Percentiles rank a stretch among this genome's conserved stretches.
phyloP scores from a whole-genome alignment of 2,329 filamentous ascomycete species.

The Fusarium domesticum region DNA sequence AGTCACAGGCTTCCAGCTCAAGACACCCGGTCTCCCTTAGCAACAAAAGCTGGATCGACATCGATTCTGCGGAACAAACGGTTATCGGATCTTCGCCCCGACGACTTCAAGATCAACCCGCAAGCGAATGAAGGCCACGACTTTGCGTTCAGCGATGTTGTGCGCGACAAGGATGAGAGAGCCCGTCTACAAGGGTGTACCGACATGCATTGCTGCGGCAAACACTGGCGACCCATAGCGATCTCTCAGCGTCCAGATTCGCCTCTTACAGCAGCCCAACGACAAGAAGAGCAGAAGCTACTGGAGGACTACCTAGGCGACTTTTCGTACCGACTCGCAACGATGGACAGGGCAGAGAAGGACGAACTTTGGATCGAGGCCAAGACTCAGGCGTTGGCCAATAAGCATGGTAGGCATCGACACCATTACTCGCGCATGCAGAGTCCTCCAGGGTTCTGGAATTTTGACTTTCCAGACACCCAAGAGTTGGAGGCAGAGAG shows the following conservation, averaged over 20 bases:
- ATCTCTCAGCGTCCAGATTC: constrained; percentile 44
- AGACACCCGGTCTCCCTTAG: constrained; percentile 14
- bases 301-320: constrained; percentile 58
- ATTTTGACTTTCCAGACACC: constrained; percentile 82
- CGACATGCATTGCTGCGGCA: constrained; percentile 72
- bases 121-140: constrained; percentile 65
- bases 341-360: constrained; percentile 59
- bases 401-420: constrained; percentile 73
- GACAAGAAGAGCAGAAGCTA: constrained; percentile 46
- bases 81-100: constrained; percentile 54
- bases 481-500: constrained; percentile 71
- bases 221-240: constrained; percentile 66
- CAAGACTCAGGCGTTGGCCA: constrained; percentile 68
- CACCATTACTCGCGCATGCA: constrained; percentile 67
- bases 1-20: constrained; percentile 11
- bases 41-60: constrained; percentile 22
- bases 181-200: constrained; percentile 72
- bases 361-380: constrained; percentile 71
- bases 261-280: constrained; percentile 35
- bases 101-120: constrained; percentile 83
- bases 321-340: constrained; percentile 55
- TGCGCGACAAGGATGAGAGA: constrained; percentile 67
- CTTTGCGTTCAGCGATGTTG: constrained; percentile 71
- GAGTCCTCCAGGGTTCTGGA: constrained; percentile 88
- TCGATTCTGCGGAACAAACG: constrained; percentile 56